These are phyloP conservation scores for Arthrobotrys sinensis DNA, from an alignment of 2,329 filamentous ascomycete genomes.

Conservation along the genomic window DNA sequence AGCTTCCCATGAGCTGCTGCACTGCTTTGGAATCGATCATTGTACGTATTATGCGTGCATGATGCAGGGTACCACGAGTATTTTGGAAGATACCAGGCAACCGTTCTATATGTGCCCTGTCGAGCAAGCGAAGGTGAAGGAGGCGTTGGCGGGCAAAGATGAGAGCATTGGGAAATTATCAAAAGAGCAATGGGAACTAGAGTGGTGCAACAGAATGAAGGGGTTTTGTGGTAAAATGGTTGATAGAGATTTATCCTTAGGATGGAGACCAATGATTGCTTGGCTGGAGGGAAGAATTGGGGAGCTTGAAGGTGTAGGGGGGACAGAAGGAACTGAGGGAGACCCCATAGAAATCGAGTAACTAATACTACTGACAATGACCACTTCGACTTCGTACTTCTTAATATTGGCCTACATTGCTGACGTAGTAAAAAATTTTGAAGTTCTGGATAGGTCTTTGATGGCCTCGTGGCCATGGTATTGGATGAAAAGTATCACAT, in stretches of 20 bases:
- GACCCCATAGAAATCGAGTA: conserved; percentile 24
- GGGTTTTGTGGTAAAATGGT: conserved; percentile 15
- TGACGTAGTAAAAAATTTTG: no score
- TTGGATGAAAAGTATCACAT: no score
- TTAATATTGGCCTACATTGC: no score
- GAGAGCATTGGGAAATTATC: conserved; percentile 5
- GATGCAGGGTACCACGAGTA: conserved; percentile 75
- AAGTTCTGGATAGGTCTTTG: no score
- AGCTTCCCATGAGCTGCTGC: conserved; percentile 77
- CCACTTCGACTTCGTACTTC: no score
- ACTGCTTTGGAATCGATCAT: conserved; percentile 78
- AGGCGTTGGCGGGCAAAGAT: conserved; percentile 60
- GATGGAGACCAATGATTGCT: conserved; percentile 39
- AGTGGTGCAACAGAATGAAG: conserved; percentile 45
- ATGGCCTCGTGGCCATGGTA: no score
- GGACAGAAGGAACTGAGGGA: background rate
- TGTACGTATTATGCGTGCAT: conserved; percentile 77
- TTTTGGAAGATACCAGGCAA: conserved; percentile 75
- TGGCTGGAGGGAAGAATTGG: conserved; percentile 53
- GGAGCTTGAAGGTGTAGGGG: conserved; percentile 2
- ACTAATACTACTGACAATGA: background rate
- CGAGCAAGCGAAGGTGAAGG: conserved; percentile 72
- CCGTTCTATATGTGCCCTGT: conserved; percentile 77
- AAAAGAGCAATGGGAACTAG: conserved; percentile 36
- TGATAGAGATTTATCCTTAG: conserved; percentile 4